Evolutionary conservation across 208 protist species (phyloP).

Genomic region (Tritrichomonas musculus): DNA sequence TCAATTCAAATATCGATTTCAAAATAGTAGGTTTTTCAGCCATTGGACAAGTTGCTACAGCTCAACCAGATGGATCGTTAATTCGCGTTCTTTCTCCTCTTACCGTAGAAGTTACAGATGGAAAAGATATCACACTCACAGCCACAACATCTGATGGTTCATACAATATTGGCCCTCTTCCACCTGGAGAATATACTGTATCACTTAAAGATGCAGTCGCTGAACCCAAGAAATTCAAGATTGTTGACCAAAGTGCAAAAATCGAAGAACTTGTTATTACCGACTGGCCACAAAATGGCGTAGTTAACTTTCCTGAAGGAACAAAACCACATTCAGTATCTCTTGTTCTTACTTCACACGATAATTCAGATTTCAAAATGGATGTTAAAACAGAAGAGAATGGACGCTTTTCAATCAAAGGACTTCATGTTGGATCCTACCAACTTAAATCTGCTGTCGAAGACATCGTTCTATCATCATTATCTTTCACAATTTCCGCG

Average conservation of each 20-base stretch:
- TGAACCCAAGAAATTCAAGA: not conserved
- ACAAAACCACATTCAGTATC: not conserved
- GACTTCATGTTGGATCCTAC: not conserved
- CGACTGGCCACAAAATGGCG: slow-evolving; percentile 8
- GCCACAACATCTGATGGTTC: not conserved
- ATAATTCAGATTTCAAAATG: not conserved
- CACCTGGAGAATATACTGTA: not conserved
- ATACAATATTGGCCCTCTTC: not conserved
- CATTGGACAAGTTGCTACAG: not conserved
- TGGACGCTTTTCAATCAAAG: not conserved
- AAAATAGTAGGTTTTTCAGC: not conserved
- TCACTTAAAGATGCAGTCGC: slow-evolving; percentile 10
- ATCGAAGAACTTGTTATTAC: not conserved
- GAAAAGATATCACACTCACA: not conserved
- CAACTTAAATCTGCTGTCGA: not conserved
- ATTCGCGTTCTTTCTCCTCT: not conserved
- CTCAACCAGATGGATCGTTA: not conserved
- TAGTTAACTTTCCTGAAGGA: not conserved
- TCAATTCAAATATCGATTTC: slow-evolving; percentile 5
- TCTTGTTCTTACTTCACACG: not conserved
- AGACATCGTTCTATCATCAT: not conserved
- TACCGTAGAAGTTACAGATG: not conserved
- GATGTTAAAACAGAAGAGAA: not conserved
- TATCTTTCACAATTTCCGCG: not conserved
- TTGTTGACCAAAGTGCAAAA: not conserved